A percentile compares a stretch with the other conserved stretches of the same genome.
Evolutionary conservation across 192 early-diverging fungal species (phyloP).

Genomic region (Endogone sp.): DNA sequence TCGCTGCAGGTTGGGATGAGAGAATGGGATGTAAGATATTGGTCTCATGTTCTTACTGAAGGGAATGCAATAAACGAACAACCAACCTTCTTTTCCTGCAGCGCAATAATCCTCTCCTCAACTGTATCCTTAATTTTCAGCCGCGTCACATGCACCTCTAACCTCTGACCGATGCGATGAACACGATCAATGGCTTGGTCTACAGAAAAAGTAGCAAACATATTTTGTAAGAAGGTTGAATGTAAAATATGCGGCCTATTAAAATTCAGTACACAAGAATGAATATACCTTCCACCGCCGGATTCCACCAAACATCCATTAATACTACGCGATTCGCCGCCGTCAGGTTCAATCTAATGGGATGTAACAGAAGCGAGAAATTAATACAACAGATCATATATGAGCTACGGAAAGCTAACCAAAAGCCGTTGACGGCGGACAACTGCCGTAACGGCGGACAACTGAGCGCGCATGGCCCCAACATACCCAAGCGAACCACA

Average conservation of each 20-base stretch:
- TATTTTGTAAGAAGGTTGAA: not conserved
- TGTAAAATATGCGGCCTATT: not conserved
- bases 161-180: slow-evolving; percentile 71
- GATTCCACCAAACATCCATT: slow-evolving; percentile 83
- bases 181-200: slow-evolving; percentile 79
- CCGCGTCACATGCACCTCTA: slow-evolving; percentile 60
- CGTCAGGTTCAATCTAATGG: slow-evolving; percentile 73
- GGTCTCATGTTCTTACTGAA: too few relatives aligned
- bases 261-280: not conserved
- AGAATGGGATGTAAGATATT: not conserved
- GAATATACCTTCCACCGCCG: slow-evolving; percentile 55
- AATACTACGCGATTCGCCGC: slow-evolving; percentile 70
- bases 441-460: slow-evolving; percentile 56
- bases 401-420: too few relatives aligned
- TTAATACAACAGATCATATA: too few relatives aligned
- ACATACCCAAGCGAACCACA: slow-evolving; percentile 36
- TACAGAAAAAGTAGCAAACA: too few relatives aligned
- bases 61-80: not conserved
- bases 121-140: slow-evolving; percentile 69
- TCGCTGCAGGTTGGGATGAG: slow-evolving; percentile 11
- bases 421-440: too few relatives aligned
- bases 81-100: slow-evolving; percentile 74
- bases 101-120: slow-evolving; percentile 80
- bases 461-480: slow-evolving; percentile 13
- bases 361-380: too few relatives aligned